These are phyloP conservation scores for Monosporascus sp. DNA, from an alignment of 2,329 filamentous ascomycete genomes.

Conservation along the genomic window DNA sequence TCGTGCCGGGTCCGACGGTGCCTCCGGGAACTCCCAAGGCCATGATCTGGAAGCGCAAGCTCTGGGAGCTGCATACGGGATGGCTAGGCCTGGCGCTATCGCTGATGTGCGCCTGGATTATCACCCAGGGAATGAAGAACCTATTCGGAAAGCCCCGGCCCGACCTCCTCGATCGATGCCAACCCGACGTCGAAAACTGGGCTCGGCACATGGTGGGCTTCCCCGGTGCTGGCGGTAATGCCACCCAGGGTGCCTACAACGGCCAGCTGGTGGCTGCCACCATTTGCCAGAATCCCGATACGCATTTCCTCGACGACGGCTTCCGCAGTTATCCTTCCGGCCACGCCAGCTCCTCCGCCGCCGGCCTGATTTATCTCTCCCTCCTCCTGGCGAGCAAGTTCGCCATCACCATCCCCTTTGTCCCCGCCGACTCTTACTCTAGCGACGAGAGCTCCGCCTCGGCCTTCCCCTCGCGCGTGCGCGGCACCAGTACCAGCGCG, in stretches of 20 bases:
- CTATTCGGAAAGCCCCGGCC: conserved; percentile 67
- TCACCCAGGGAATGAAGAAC: conserved; percentile 83
- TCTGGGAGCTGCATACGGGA: conserved; percentile 87
- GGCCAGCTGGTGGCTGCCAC: conserved; percentile 67
- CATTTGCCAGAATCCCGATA: conserved; percentile 68
- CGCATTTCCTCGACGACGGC: conserved; percentile 63
- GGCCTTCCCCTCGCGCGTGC: conserved; percentile 70
- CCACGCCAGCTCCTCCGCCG: conserved; percentile 69
- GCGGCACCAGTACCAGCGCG: conserved; percentile 26
- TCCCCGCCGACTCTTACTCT: conserved; percentile 44
- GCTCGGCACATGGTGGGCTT: conserved; percentile 54
- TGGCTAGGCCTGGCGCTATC: conserved; percentile 77
- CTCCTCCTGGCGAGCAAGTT: conserved; percentile 85
- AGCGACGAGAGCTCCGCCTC: conserved; percentile 47
- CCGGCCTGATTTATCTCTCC: conserved; percentile 77
- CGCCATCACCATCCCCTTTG: conserved; percentile 66
- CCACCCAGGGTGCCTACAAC: conserved; percentile 38
- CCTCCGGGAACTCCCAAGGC: conserved; percentile 55
- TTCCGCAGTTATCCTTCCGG: conserved; percentile 82
- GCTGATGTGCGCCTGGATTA: conserved; percentile 67
- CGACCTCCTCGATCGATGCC: conserved; percentile 74
- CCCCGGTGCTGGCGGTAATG: conserved; percentile 22
- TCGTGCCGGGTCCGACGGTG: conserved; percentile 69
- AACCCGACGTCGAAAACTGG: conserved; percentile 66
- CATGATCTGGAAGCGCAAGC: conserved; percentile 70